Evolutionary conservation across 495 filamentous ascomycete species (phyloP).

Genomic region (Tuber brumale): DNA sequence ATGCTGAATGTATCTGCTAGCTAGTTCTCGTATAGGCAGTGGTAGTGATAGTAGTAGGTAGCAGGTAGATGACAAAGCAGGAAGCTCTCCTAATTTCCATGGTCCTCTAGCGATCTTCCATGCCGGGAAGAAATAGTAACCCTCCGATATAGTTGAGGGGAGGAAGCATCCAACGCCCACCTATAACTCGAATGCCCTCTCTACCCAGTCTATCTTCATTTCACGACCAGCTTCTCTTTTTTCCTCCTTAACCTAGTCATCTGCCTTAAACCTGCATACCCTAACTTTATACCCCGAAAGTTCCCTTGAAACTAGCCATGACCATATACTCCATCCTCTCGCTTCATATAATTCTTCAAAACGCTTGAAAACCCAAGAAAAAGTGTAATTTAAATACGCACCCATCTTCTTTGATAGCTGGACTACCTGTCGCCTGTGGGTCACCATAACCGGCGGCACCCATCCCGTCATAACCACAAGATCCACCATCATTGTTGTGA

Average conservation of each 20-base stretch:
- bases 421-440: constrained; percentile 48
- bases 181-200: constrained; percentile 20
- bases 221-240: constrained; percentile 21
- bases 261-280: constrained; percentile 19
- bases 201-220: constrained; percentile 16
- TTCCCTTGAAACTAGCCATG: constrained; percentile 28
- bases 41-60: constrained; percentile 39
- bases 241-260: constrained; percentile 26
- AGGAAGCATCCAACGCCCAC: constrained; percentile 30
- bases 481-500: constrained; percentile 1
- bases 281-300: constrained; percentile 15
- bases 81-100: constrained; percentile 41
- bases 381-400: constrained; percentile 59
- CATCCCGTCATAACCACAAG: constrained; percentile 47
- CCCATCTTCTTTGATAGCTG: constrained; percentile 95
- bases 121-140: constrained; percentile 40
- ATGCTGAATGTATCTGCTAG: constrained; percentile 40
- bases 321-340: constrained; percentile 37
- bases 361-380: constrained; percentile 28
- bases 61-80: constrained; percentile 41
- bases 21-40: constrained; percentile 40
- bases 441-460: constrained; percentile 42
- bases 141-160: constrained; percentile 35
- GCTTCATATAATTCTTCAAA: constrained; percentile 37
- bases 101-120: constrained; percentile 39